Conservation (phyloP, 2,329 filamentous ascomycete species). For the Sphaerulina musiva region DNA sequence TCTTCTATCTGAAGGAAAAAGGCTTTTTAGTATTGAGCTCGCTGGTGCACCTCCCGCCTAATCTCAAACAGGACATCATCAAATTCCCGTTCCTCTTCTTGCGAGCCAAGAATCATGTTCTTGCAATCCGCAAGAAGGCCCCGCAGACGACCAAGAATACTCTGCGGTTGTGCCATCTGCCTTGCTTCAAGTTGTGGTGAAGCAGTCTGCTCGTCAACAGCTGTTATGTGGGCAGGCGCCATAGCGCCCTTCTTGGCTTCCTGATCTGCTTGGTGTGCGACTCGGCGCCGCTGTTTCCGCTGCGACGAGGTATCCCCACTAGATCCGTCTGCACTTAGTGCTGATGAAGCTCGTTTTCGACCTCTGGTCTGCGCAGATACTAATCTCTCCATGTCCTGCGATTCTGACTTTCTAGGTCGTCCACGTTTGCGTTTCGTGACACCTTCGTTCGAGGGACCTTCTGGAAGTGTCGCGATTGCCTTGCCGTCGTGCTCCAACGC, state of each 20-base stretch:
- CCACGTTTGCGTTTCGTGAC: conserved; percentile 25
- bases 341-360: conserved; percentile 29
- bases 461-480: not conserved
- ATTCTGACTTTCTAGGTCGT: conserved; percentile 24
- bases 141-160: conserved; percentile 51
- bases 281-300: conserved; percentile 21
- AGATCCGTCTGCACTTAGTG: conserved; percentile 13
- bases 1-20: not conserved
- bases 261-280: not conserved
- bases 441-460: not conserved
- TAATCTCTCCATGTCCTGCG: conserved; percentile 8
- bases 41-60: conserved; percentile 65
- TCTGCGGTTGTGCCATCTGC: conserved; percentile 38
- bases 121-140: conserved; percentile 55
- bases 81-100: conserved; percentile 63
- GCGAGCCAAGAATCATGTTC: conserved; percentile 53
- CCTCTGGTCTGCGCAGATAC: conserved; percentile 5
- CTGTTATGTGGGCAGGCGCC: too few relatives aligned
- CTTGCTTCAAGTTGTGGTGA: conserved; percentile 17
- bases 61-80: conserved; percentile 77
- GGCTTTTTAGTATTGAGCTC: conserved; percentile 35
- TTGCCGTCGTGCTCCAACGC: conserved; percentile 3
- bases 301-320: not conserved
- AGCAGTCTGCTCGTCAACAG: not conserved
- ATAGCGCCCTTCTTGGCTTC: not conserved